Conservation (phyloP, 2,329 filamentous ascomycete genomes). For the Apiospora marii region DNA sequence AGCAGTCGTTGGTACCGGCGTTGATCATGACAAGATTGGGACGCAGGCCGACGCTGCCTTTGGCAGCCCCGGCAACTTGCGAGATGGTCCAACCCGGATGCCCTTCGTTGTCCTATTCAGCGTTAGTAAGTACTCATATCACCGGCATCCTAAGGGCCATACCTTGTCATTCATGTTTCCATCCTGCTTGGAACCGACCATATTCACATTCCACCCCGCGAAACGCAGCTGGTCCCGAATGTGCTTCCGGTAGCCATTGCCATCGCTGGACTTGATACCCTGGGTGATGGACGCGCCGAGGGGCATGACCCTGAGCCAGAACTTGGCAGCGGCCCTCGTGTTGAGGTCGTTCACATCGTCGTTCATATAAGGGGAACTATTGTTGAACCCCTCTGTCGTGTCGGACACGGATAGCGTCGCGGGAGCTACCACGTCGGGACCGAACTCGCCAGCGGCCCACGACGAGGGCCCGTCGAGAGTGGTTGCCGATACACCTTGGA, state of each 20-base stretch:
- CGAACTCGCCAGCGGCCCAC: neutral
- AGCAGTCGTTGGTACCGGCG: slow-evolving; percentile 26
- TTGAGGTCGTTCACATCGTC: neutral
- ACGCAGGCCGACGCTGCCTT: slow-evolving; percentile 3
- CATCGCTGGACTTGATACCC: slow-evolving; percentile 24
- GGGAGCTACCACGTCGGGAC: slow-evolving; percentile 18
- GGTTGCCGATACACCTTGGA: slow-evolving; percentile 7
- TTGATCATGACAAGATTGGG: slow-evolving; percentile 28
- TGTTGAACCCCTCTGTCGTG: neutral
- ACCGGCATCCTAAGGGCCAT: neutral
- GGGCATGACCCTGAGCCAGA: slow-evolving; percentile 27
- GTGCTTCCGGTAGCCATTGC: slow-evolving; percentile 31
- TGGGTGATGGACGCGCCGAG: slow-evolving; percentile 34
- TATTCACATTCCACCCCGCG: slow-evolving; percentile 27
- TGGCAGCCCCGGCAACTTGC: slow-evolving; percentile 23
- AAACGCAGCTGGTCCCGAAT: slow-evolving; percentile 22
- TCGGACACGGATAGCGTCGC: neutral
- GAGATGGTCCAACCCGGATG: slow-evolving; percentile 26
- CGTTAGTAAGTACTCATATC: neutral
- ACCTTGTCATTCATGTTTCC: slow-evolving; percentile 27
- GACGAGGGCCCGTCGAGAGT: slow-evolving; percentile 12
- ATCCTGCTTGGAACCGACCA: slow-evolving; percentile 27
- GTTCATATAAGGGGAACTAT: neutral
- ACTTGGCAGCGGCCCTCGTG: slow-evolving; percentile 14
- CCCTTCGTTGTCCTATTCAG: slow-evolving; percentile 24